These are phyloP conservation scores for Scheffersomyces lignosus DNA, from an alignment of 805 yeast genomes.

Conservation along the genomic window DNA sequence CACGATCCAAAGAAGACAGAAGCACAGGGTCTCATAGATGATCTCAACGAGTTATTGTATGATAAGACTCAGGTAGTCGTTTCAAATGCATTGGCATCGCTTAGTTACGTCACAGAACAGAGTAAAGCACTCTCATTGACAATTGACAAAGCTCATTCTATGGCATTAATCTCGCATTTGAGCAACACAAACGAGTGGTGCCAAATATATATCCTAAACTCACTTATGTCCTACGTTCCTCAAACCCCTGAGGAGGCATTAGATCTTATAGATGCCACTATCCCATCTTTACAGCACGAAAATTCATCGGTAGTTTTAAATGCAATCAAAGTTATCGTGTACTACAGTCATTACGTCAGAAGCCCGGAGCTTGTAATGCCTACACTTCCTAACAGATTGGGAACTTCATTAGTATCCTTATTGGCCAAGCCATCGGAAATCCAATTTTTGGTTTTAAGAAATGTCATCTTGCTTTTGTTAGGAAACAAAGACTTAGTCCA, in stretches of 20 bases:
- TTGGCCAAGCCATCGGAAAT: constrained; percentile 78
- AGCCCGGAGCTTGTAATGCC: constrained; percentile 58
- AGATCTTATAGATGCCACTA: constrained; percentile 57
- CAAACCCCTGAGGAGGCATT: constrained; percentile 64
- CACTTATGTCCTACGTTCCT: constrained; percentile 72
- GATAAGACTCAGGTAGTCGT: constrained; percentile 64
- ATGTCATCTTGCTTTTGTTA: constrained; percentile 71
- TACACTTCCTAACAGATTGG: constrained; percentile 54
- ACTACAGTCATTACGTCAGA: constrained; percentile 69
- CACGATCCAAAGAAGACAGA: constrained; percentile 49
- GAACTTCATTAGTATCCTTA: constrained; percentile 66
- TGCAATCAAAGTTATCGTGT: constrained; percentile 69
- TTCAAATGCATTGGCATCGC: constrained; percentile 68
- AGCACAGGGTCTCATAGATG: constrained; percentile 43
- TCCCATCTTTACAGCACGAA: constrained; percentile 76
- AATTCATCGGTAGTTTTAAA: constrained; percentile 81
- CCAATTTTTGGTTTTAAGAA: constrained; percentile 79
- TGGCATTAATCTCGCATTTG: constrained; percentile 33
- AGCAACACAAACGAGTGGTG: constrained; percentile 64
- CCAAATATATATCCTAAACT: constrained; percentile 63
- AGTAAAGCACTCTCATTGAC: constrained; percentile 50
- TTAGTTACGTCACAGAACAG: constrained; percentile 62
- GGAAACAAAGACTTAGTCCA: constrained; percentile 59
- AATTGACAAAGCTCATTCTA: constrained; percentile 49
- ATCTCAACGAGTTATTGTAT: constrained; percentile 51